Evolutionary conservation across 2,329 filamentous ascomycete species (phyloP), one percentile per base, ranked within the genome.

Genomic region (Coniochaeta pulveracea): DNA sequence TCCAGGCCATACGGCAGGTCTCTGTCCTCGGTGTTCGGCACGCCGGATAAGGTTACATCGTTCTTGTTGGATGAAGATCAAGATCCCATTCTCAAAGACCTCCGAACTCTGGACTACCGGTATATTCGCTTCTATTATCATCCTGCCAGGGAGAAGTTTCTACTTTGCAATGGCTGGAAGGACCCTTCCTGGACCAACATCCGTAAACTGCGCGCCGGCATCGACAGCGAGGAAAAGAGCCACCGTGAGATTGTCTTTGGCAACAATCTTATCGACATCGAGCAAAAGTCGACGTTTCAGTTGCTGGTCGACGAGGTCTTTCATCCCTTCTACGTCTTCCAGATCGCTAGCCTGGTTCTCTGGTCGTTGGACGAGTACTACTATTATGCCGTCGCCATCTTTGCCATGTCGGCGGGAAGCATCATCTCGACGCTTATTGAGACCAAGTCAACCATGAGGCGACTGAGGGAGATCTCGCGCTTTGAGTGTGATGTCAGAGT

Each of bases 361-460:
- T 98, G 91, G 91, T 95, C 89, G 8, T 52, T 95, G 44, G 91
- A 98, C 50, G 71, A 93, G 47, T 98, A 98, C 55, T 98, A 95
- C 54, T 98, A 96, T 60, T 98, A 98, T 56, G 91, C 91, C 4
- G 70, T 78, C 11, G 93, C 88, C 52, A 98, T 98, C 46, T 93
- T 98, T 47, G 51, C 89, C 39, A 96, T 98, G 56, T 98, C 93
- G 0, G 71, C 91, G 27, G 82, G 86, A 45, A 96, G 89, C 55
- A 95, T 98, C 47, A 72, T 76, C 4, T 81, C 86, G 2, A 95
- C 91, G 0, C 69, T 98, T 10, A 58, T 95, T 37, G 93, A 98
- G 58, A 98, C 91, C 2, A 80, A 78, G 53, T 76, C 85, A 61
- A 96, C 91, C 0, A 95, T 95, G 89, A 76, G 69, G 50, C 77